Evolutionary conservation across 1,284 basidiomycete species (phyloP).

Genomic region (Melampsora occidentalis): DNA sequence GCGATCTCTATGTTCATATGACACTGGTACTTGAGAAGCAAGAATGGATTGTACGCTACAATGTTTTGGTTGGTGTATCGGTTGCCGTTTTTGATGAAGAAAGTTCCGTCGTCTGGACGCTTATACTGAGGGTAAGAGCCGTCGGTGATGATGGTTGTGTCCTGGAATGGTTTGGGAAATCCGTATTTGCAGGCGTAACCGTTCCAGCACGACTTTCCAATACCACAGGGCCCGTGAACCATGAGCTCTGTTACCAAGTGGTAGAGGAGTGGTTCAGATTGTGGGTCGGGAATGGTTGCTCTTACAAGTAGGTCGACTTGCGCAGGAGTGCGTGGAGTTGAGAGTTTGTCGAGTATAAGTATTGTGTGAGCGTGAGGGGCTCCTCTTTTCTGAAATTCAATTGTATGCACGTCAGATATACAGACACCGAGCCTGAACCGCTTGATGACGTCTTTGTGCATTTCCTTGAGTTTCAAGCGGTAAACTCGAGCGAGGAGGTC

Average conservation of each 20-base stretch:
- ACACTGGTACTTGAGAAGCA: too few relatives aligned
- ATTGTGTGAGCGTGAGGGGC: slow-evolving; percentile 60
- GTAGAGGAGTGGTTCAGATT: slow-evolving; percentile 55
- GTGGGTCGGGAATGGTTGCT: slow-evolving; percentile 57
- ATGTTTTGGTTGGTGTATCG: slow-evolving; percentile 53
- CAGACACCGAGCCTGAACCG: slow-evolving; percentile 56
- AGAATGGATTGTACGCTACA: slow-evolving; percentile 53
- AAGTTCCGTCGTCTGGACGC: slow-evolving; percentile 12
- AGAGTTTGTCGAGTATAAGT: slow-evolving; percentile 54
- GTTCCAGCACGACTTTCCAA: slow-evolving; percentile 54
- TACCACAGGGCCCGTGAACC: slow-evolving; percentile 59
- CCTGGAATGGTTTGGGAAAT: slow-evolving; percentile 56
- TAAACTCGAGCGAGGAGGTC: too few relatives aligned
- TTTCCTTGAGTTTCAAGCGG: too few relatives aligned
- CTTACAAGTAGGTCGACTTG: slow-evolving; percentile 56
- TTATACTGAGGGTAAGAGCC: slow-evolving; percentile 55
- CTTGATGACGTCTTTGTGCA: slow-evolving; percentile 58
- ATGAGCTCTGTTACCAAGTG: slow-evolving; percentile 54
- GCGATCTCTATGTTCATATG: slow-evolving; percentile 16
- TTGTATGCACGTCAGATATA: slow-evolving; percentile 56
- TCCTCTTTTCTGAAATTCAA: slow-evolving; percentile 61
- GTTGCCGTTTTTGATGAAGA: slow-evolving; percentile 27
- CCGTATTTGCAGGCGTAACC: slow-evolving; percentile 56
- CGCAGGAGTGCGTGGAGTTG: slow-evolving; percentile 52
- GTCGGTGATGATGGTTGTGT: slow-evolving; percentile 53